Evolutionary conservation across 805 yeast species (phyloP), one percentile per base, ranked within the genome.

Genomic region (Dipodascus albidus): DNA sequence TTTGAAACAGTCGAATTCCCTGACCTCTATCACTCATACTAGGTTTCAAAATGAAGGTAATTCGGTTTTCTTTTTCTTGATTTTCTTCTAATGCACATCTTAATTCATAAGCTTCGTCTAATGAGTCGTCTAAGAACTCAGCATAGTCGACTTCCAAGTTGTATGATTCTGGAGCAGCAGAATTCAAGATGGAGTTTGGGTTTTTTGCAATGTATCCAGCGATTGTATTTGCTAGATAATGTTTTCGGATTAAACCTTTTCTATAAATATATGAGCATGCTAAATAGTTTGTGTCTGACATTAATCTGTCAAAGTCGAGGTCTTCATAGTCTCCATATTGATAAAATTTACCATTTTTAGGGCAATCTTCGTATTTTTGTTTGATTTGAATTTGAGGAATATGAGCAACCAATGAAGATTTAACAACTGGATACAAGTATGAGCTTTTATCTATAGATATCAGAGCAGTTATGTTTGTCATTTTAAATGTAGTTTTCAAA

Each of bases 21-120:
- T 93, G 96, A 9, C 96, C 99, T 64, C 91, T 83, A 64, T 93
- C 99, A 62, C 95, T 85, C 96, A 93, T 89, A 58, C 96, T 82
- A 15, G 99, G 99, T 65, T 93, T 93, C 65, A 93, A 74, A 41
- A 93, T 93, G 90, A 95, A 91, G 49, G 83, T 78, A 38, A 8
- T 6, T 38, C 15, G 17, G 17, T 38, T 38, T 14, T 38, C 44
- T 4, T 19, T 4, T 20, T 64, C 60, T 17, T 72, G 75, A 14
- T 78, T 79, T 9, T 67, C 65, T 55, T 82, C 83, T 33, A 93
- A 70, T 59, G 85, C 96, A 52, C 83, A 84, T 55, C 96, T 71
- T 50, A 93, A 73, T 63, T 91, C 99, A 72, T 85, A 90, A 41
- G 86, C 82, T 62, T 93, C 99, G 66, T 91, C 98, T 49, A 93